These are phyloP conservation scores for Phytophthora niederhauseri DNA, from an alignment of 352 stramenopile species.

Conservation along the genomic window DNA sequence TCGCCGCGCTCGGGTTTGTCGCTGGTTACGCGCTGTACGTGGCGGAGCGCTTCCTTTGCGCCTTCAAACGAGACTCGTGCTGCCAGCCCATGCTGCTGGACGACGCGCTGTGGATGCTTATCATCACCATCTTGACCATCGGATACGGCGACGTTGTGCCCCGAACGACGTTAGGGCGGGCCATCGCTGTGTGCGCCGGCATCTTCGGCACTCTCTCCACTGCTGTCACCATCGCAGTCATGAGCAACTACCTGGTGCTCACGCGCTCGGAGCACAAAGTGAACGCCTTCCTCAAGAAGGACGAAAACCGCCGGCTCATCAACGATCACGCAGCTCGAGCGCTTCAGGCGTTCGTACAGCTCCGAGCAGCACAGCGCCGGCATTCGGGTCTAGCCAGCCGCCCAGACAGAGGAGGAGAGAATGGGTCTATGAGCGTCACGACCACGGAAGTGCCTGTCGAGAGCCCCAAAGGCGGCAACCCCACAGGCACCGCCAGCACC, in stretches of 20 bases:
- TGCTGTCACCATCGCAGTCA: conserved; percentile 78
- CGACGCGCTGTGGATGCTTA: conserved; percentile 67
- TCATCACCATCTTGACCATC: conserved; percentile 80
- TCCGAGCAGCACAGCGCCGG: conserved; percentile 51
- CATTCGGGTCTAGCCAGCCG: conserved; percentile 13
- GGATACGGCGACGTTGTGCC: conserved; percentile 75
- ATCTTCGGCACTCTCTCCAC: conserved; percentile 62
- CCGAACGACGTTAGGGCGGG: conserved; percentile 50
- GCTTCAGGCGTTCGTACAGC: conserved; percentile 68
- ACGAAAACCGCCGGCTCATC: conserved; percentile 64
- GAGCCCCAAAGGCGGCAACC: conserved; percentile 5
- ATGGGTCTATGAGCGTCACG: conserved; percentile 1
- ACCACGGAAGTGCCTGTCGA: conserved; percentile 9
- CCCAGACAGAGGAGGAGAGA: conserved; percentile 8
- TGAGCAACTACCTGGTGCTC: conserved; percentile 75
- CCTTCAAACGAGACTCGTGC: conserved; percentile 56
- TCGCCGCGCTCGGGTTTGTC: conserved; percentile 46
- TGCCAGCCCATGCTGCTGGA: conserved; percentile 58
- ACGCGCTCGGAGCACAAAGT: conserved; percentile 84
- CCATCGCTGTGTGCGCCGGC: conserved; percentile 56
- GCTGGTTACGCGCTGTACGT: conserved; percentile 71
- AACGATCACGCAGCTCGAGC: conserved; percentile 62
- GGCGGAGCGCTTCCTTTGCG: conserved; percentile 75
- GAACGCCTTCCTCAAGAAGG: conserved; percentile 79
- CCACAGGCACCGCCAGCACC: conserved; percentile 4